phyloP scores from a whole-genome alignment of 2,329 filamentous ascomycete genomes.

The Aureobasidium pullulans region DNA sequence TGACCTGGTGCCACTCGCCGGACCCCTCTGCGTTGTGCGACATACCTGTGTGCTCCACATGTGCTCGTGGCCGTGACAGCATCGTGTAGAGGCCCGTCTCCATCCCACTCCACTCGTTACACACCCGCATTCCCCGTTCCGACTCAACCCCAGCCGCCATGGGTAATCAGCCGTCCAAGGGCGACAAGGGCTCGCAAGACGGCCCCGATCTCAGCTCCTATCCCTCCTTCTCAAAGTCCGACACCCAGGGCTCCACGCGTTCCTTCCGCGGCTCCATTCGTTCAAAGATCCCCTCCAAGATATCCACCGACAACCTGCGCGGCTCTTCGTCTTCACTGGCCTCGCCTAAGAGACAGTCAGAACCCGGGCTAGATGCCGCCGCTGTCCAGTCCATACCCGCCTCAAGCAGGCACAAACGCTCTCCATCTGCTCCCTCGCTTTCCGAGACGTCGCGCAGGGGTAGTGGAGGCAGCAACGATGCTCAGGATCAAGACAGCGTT shows the following conservation, averaged over 20 bases:
- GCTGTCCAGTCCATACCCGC: constrained; percentile 68
- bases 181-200: constrained; percentile 37
- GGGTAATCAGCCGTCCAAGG: constrained; percentile 70
- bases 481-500: constrained; percentile 15
- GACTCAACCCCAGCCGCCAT: constrained; percentile 36
- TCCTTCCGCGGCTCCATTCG: constrained; percentile 74
- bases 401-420: constrained; percentile 28
- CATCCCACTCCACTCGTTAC: background rate
- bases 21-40: constrained; percentile 1
- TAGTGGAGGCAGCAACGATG: constrained; percentile 24
- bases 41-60: constrained; percentile 8
- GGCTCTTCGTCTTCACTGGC: constrained; percentile 47
- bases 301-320: constrained; percentile 68
- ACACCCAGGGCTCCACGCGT: constrained; percentile 85
- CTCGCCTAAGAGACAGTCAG: constrained; percentile 3
- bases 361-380: constrained; percentile 48
- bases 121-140: constrained; percentile 5
- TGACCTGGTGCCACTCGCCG: background rate
- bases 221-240: constrained; percentile 84
- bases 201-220: constrained; percentile 69
- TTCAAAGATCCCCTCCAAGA: constrained; percentile 78
- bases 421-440: constrained; percentile 18
- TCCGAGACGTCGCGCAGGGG: constrained; percentile 32
- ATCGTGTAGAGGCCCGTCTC: constrained; percentile 32
- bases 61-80: constrained; percentile 37